Evolutionary conservation across 148 eudicot genomes (phyloP), one percentile per base, ranked within the genome.

Genomic region (Camellia japonica): DNA sequence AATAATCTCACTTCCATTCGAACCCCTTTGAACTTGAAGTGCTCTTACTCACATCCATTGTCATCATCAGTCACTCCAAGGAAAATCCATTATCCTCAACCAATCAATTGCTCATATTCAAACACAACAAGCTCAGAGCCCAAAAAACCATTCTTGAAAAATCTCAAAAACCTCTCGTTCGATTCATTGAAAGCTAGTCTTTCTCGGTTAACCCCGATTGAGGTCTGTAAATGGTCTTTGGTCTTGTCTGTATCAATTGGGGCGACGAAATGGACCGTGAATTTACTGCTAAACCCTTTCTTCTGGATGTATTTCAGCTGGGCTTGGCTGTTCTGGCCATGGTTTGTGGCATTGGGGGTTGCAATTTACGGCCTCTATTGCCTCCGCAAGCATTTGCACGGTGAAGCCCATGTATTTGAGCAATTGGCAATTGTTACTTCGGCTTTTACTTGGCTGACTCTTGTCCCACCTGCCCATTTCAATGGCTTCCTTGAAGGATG

Each of bases 281-380:
- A 82, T 86, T 19, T 82, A 60, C 66, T 87, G 30, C 78, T 91
- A 10, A 95, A 81, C 69, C 98, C 98, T 0, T 95, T 93, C 75
- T 83, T 91, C 52, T 95, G 98, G 98, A 90, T 88, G 93, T 95
- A 95, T 64, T 91, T 91, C 77, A 95, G 98, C 80, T 91, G 92
- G 93, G 82, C 92, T 38, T 95, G 98, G 98, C n/a, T 95, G 67
- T 93, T 91, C 79, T 95, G 98, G 98, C 98, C 98, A 6, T 95
- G 98, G 98, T 82, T 78, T 78, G 85, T 87, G 59, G 98, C 97
- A 59, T 43, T 90, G 78, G 87, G 82, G 6, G 15, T 87, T 16
- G 94, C 87, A 51, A 38, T 79, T 23, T 95, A 90, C 79, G 93
- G 98, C 15, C 3, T 88, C 4, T 87, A 90, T 80, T 71, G 93